These are phyloP conservation scores for Dipteronia sinensis DNA, from an alignment of 345 rosid genomes.

Conservation along the genomic window DNA sequence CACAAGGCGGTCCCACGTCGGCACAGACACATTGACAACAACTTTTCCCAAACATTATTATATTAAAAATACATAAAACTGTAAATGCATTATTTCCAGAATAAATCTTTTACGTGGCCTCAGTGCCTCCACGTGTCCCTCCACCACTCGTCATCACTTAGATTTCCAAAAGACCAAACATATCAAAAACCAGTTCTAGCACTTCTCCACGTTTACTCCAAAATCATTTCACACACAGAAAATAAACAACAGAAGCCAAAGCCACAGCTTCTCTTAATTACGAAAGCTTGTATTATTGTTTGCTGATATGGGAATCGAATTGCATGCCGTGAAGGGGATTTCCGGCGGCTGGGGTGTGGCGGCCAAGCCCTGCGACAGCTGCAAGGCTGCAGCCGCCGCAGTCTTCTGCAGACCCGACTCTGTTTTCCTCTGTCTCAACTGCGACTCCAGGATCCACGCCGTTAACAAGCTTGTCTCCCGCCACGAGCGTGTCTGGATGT, in stretches of 20 bases:
- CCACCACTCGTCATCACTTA: conserved; percentile 25
- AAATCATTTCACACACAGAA: neutral
- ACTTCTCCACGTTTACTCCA: conserved; percentile 23
- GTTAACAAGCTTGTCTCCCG: conserved; percentile 46
- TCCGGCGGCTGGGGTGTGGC: conserved; percentile 53
- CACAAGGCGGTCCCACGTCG: conserved; percentile 39
- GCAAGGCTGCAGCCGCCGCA: conserved; percentile 69
- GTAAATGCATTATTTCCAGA: no score
- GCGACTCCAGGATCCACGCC: conserved; percentile 70
- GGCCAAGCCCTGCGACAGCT: conserved; percentile 72
- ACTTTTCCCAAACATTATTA: conserved; percentile 13
- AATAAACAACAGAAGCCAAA: neutral
- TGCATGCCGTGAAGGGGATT: conserved; percentile 33
- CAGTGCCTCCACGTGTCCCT: conserved; percentile 35
- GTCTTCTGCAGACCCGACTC: conserved; percentile 75
- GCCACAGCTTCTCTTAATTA: neutral
- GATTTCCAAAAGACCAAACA: conserved; percentile 21
- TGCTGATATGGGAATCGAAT: conserved; percentile 44
- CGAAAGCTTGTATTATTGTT: neutral
- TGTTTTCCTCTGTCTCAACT: conserved; percentile 62
- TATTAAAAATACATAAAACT: conserved; percentile 18
- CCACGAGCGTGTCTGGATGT: conserved; percentile 78
- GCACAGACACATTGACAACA: conserved; percentile 47
- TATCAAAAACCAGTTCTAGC: conserved; percentile 31
- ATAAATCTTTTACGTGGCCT: conserved; percentile 37